Evolutionary conservation across 2,329 filamentous ascomycete species (phyloP).

Genomic region (Emmonsiellopsis sp.): DNA sequence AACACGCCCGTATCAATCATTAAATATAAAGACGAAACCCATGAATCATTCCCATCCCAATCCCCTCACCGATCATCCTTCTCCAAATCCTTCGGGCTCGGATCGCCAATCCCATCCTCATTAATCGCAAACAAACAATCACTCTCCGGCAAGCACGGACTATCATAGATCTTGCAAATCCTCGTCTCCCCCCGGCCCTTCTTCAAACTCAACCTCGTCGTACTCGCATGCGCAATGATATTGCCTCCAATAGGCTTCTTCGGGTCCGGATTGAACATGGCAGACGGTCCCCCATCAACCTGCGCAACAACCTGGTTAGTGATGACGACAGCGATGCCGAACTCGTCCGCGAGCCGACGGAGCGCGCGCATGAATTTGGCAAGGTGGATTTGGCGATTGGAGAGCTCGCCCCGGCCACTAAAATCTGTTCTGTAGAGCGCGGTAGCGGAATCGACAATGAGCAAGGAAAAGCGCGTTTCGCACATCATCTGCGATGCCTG

Average conservation of each 20-base stretch:
- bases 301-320: constrained; percentile 98
- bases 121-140: constrained; percentile 96
- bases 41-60: neutral
- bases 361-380: constrained; percentile 41
- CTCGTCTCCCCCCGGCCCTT: constrained; percentile 92
- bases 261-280: constrained; percentile 98
- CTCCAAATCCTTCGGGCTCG: constrained; percentile 88
- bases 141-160: constrained; percentile 89
- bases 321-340: constrained; percentile 96
- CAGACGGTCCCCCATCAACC: constrained; percentile 87
- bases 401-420: constrained; percentile 89
- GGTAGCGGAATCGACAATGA: constrained; percentile 93
- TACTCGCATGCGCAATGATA: constrained; percentile 96
- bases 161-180: constrained; percentile 99
- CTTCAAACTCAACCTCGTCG: constrained; percentile 86
- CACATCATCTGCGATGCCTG: constrained; percentile 99
- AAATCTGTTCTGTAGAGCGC: constrained; percentile 95
- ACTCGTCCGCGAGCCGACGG: constrained; percentile 54
- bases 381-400: constrained; percentile 63
- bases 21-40: neutral
- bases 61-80: constrained; percentile 45
- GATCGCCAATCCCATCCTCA: constrained; percentile 93
- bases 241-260: constrained; percentile 99
- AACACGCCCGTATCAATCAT: neutral
- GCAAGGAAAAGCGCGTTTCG: constrained; percentile 90